Conservation (phyloP, 805 yeast species). For the Torulaspora microellipsoides region DNA sequence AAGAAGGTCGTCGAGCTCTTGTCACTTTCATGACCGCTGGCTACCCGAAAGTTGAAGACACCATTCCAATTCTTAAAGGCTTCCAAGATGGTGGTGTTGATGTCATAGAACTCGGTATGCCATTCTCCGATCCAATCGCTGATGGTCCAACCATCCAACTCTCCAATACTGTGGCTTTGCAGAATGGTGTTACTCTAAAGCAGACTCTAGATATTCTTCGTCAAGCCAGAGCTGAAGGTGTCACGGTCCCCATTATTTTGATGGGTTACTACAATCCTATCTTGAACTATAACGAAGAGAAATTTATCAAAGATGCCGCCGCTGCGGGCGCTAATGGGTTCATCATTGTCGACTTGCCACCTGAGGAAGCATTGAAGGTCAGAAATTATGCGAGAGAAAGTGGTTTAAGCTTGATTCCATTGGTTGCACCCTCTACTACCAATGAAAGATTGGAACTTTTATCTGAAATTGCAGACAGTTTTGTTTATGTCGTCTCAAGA, state of each 20-base stretch:
- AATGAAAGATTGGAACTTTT: constrained; percentile 78
- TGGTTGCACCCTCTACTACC: constrained; percentile 95
- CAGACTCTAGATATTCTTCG: constrained; percentile 66
- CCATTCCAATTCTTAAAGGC: constrained; percentile 79
- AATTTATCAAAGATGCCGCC: constrained; percentile 71
- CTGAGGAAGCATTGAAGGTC: constrained; percentile 91
- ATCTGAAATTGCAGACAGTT: constrained; percentile 87
- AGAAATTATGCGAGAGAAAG: constrained; percentile 63
- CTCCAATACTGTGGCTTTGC: constrained; percentile 77
- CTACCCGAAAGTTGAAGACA: constrained; percentile 81
- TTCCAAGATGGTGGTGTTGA: constrained; percentile 96
- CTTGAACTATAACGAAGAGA: constrained; percentile 80
- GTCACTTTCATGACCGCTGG: constrained; percentile 95
- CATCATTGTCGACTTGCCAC: constrained; percentile 93
- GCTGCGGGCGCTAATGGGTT: constrained; percentile 93
- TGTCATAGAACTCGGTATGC: constrained; percentile 90
- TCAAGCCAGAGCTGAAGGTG: constrained; percentile 76
- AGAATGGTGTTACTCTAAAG: constrained; percentile 72
- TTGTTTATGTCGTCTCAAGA: constrained; percentile 91
- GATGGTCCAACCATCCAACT: constrained; percentile 97
- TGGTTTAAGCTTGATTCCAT: constrained; percentile 82
- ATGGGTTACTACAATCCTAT: constrained; percentile 99
- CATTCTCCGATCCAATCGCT: constrained; percentile 97
- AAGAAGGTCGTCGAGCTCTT: constrained; percentile 75
- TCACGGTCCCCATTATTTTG: constrained; percentile 79